phyloP scores from a whole-genome alignment of 2,329 filamentous ascomycete species.

The Colletotrichum plurivorum region DNA sequence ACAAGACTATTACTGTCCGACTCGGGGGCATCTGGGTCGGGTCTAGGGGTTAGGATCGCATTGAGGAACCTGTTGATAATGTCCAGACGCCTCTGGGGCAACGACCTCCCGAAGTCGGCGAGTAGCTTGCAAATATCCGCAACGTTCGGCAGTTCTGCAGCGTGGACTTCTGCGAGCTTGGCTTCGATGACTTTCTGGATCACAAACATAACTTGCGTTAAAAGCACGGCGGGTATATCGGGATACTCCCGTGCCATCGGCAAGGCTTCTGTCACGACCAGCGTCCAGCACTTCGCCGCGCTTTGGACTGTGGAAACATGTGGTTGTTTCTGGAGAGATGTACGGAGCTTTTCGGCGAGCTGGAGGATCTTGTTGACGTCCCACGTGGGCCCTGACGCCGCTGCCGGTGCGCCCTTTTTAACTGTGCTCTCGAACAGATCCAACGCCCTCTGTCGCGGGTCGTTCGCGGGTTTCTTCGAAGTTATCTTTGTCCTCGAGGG shows the following conservation, averaged over 20 bases:
- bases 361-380: constrained; percentile 17
- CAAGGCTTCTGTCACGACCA: constrained; percentile 26
- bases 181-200: constrained; percentile 9
- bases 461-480: background rate
- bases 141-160: constrained; percentile 16
- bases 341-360: constrained; percentile 20
- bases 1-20: background rate
- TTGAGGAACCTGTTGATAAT: constrained; percentile 22
- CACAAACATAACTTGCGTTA: background rate
- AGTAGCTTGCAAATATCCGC: constrained; percentile 33
- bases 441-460: constrained; percentile 26
- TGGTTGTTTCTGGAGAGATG: constrained; percentile 9
- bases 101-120: constrained; percentile 15
- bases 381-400: background rate
- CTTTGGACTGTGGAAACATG: background rate
- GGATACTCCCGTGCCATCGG: background rate
- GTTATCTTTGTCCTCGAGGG: background rate
- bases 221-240: constrained; percentile 3
- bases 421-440: constrained; percentile 41
- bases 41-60: constrained; percentile 10
- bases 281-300: constrained; percentile 2
- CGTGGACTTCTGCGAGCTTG: constrained; percentile 18
- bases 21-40: background rate
- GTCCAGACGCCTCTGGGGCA: constrained; percentile 22
- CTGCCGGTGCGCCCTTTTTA: constrained; percentile 14